phyloP scores from a whole-genome alignment of 352 stramenopile species.

The Phytophthora citrophthora region DNA sequence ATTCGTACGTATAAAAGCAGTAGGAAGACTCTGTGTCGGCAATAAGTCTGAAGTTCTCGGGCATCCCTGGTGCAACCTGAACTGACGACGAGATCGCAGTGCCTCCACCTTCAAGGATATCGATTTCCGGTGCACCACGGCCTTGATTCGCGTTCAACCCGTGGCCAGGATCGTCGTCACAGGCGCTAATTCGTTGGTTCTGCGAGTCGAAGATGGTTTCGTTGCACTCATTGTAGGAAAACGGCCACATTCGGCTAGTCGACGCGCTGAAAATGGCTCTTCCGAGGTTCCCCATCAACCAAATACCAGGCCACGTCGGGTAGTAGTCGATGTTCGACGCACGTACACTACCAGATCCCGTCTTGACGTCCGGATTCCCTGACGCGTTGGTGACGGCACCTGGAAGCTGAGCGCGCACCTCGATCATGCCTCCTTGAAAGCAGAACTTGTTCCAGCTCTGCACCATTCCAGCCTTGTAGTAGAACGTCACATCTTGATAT shows the following conservation, averaged over 20 bases:
- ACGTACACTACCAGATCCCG: conserved; percentile 18
- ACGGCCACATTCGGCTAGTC: conserved; percentile 96
- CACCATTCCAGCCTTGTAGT: conserved; percentile 79
- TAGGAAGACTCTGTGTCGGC: conserved; percentile 16
- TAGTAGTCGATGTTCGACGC: conserved; percentile 43
- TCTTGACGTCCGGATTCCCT: conserved; percentile 58
- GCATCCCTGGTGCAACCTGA: conserved; percentile 85
- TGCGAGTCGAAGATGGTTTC: conserved; percentile 56
- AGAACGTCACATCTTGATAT: conserved; percentile 56
- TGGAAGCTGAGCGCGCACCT: conserved; percentile 88
- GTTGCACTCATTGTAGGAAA: conserved; percentile 94
- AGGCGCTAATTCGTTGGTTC: conserved; percentile 88
- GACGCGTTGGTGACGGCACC: conserved; percentile 64
- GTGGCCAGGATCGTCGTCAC: conserved; percentile 90
- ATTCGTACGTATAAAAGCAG: conserved; percentile 54
- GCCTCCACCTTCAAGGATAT: conserved; percentile 93
- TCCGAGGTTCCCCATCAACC: conserved; percentile 96
- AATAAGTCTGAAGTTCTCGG: conserved; percentile 52
- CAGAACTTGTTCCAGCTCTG: conserved; percentile 95
- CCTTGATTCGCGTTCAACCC: conserved; percentile 90
- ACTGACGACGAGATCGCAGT: conserved; percentile 89
- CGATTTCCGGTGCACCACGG: conserved; percentile 95
- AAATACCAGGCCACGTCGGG: conserved; percentile 94
- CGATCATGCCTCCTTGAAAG: conserved; percentile 90
- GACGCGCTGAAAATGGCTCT: conserved; percentile 95